Evolutionary conservation across 768 basidiomycete genomes (phyloP), one percentile per base, ranked within the genome.

Genomic region (Kwoniella europaea): DNA sequence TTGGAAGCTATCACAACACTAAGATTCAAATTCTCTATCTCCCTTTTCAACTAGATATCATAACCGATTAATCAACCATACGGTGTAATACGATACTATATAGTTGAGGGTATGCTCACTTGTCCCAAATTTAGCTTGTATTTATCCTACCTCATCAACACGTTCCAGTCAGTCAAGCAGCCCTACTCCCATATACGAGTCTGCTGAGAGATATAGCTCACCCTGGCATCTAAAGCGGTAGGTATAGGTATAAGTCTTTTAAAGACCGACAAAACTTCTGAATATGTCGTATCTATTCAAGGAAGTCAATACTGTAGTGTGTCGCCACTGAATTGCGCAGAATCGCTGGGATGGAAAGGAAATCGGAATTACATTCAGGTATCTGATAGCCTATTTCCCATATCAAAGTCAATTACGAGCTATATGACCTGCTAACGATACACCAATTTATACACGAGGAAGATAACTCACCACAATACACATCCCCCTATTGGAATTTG

Each of bases 171-270:
- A 35, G 35, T 35, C 35, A 35, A 35, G 35, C 35, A 7, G 7
- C 35, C 35, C 35, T 35, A 7, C 35, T 35, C 35, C 6, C 35
- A 5, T 35, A 7, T 9, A 7, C 35, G 35, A 35, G 35, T 35
- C 35, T 35, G 59, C 27, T 42, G 24, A 54, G 52, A 12, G 41
- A 13, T 62, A 60, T 1, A 75, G 53, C 53, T 72, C 65, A 46
- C 76, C 70, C 74, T 78, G 54, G 78, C 83, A 69, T 71, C 64
- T 22, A 77, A 60, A 44, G 90, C 90, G 66, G 93, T 94, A 4
- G 94, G 93, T 42, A 96, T 92, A 4, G 93, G 94, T 24, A 96
- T 90, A 43, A 96, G 88, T 58, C 94, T 88, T 82, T 89, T 93
- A 86, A 96, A 96, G 0, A 91, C 92, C 3, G 77, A 75, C 20